phyloP scores from a whole-genome alignment of 1,284 basidiomycete genomes.

The Vanrija sp. region DNA sequence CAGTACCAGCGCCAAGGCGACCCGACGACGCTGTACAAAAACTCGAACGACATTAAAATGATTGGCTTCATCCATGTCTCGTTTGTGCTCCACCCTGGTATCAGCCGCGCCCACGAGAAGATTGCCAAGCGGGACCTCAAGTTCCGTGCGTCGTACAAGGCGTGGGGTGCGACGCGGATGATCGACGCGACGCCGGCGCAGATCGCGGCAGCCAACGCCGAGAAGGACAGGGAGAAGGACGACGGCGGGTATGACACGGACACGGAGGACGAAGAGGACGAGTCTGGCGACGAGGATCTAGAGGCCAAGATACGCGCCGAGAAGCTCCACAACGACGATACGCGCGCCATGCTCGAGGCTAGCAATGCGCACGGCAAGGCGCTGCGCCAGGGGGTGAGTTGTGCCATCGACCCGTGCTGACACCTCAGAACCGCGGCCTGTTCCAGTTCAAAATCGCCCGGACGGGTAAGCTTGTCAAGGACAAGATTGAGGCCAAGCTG shows the following conservation, averaged over 20 bases:
- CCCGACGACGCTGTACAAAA: no score
- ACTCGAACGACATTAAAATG: not conserved
- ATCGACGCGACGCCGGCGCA: not conserved
- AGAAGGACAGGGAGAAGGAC: not conserved
- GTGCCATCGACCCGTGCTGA: not conserved
- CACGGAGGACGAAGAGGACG: not conserved
- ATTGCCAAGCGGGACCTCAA: constrained; percentile 40
- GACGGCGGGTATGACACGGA: constrained; percentile 5
- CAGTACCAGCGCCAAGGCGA: no score
- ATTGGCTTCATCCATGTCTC: constrained; percentile 34
- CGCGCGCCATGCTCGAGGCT: constrained; percentile 25
- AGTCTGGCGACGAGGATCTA: not conserved
- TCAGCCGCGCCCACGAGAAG: constrained; percentile 37
- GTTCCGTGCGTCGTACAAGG: constrained; percentile 42
- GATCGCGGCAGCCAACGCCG: not conserved
- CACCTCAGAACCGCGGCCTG: constrained; percentile 36
- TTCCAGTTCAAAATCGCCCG: constrained; percentile 47
- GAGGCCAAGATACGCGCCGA: constrained; percentile 1
- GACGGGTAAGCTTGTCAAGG: constrained; percentile 45
- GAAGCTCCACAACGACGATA: constrained; percentile 18
- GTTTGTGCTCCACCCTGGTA: constrained; percentile 37
- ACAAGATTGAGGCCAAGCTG: constrained; percentile 41
- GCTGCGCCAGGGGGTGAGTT: constrained; percentile 34
- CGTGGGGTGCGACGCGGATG: constrained; percentile 35
- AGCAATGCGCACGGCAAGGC: constrained; percentile 37